Percentiles rank a stretch among this genome's conserved stretches.
phyloP scores from a whole-genome alignment of 352 stramenopile genomes.

The Pythium vanterpoolii region DNA sequence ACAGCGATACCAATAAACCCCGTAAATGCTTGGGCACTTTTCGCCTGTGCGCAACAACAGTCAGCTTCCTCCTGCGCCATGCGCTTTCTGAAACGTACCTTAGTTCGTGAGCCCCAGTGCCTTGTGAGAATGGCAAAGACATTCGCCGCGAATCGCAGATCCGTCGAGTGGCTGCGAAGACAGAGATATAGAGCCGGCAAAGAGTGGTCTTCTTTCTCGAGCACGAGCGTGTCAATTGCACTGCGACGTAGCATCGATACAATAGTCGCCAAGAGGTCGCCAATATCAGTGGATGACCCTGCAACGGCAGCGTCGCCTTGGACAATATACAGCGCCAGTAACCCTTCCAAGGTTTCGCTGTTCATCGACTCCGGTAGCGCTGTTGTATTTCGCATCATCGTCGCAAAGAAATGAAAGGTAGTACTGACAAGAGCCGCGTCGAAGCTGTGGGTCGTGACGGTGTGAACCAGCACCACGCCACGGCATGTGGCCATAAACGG shows the following conservation, averaged over 20 bases:
- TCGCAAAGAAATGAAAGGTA: constrained; percentile 61
- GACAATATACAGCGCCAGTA: constrained; percentile 55
- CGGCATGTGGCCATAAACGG: constrained; percentile 41
- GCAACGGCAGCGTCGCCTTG: constrained; percentile 17
- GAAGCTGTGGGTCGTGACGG: constrained; percentile 32
- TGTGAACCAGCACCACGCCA: constrained; percentile 39
- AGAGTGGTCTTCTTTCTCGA: constrained; percentile 46
- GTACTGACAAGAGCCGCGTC: constrained; percentile 29
- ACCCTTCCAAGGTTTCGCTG: constrained; percentile 46
- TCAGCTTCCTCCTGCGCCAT: background rate
- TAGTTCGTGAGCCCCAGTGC: constrained; percentile 34
- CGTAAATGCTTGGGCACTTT: constrained; percentile 39
- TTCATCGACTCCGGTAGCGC: constrained; percentile 53
- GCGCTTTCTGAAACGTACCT: background rate
- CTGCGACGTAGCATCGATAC: constrained; percentile 39
- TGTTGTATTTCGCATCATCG: constrained; percentile 41
- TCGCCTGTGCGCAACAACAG: constrained; percentile 1
- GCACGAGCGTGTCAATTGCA: constrained; percentile 36
- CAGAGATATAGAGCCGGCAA: constrained; percentile 68
- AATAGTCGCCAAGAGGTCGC: constrained; percentile 39
- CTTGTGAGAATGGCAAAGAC: constrained; percentile 57
- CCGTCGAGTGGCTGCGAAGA: constrained; percentile 40
- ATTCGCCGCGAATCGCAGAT: constrained; percentile 47
- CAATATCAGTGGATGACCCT: constrained; percentile 32
- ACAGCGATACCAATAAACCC: constrained; percentile 64